Percentiles rank a stretch among this genome's conserved stretches.
Conservation (phyloP, 2,329 filamentous ascomycete genomes). For the Trichoderma sp. region DNA sequence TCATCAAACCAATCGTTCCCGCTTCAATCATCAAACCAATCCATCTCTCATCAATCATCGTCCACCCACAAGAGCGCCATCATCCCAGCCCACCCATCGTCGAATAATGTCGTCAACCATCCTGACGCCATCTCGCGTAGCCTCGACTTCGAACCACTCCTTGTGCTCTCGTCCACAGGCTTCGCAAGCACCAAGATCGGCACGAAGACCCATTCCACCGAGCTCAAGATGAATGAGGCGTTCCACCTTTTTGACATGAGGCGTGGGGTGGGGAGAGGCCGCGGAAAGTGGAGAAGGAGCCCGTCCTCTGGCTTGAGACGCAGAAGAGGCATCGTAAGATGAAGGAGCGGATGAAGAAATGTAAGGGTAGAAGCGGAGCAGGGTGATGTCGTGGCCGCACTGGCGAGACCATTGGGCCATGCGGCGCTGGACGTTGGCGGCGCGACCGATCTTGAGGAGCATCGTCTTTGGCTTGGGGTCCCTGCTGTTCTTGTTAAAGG, state of each 20-base stretch:
- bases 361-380: slow-evolving; percentile 92
- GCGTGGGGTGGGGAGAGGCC: slow-evolving; percentile 63
- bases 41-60: background rate
- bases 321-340: slow-evolving; percentile 21
- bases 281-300: slow-evolving; percentile 36
- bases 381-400: slow-evolving; percentile 82
- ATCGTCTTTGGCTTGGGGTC: slow-evolving; percentile 54
- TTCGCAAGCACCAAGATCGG: slow-evolving; percentile 59
- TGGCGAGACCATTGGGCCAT: slow-evolving; percentile 93
- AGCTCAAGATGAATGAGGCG: slow-evolving; percentile 87
- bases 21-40: background rate
- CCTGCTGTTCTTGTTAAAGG: slow-evolving; percentile 33
- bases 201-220: slow-evolving; percentile 55
- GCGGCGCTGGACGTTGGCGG: slow-evolving; percentile 81
- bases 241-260: slow-evolving; percentile 84
- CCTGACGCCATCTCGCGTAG: slow-evolving; percentile 65
- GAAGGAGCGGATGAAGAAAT: slow-evolving; percentile 47
- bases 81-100: slow-evolving; percentile 84
- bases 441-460: slow-evolving; percentile 64
- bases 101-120: slow-evolving; percentile 67
- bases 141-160: slow-evolving; percentile 94
- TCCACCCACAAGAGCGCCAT: slow-evolving; percentile 34
- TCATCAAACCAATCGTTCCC: background rate
- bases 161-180: slow-evolving; percentile 81
- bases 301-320: background rate